These are phyloP conservation scores for Rhododendron henanense DNA, from an alignment of 148 eudicot genomes.

Conservation along the genomic window DNA sequence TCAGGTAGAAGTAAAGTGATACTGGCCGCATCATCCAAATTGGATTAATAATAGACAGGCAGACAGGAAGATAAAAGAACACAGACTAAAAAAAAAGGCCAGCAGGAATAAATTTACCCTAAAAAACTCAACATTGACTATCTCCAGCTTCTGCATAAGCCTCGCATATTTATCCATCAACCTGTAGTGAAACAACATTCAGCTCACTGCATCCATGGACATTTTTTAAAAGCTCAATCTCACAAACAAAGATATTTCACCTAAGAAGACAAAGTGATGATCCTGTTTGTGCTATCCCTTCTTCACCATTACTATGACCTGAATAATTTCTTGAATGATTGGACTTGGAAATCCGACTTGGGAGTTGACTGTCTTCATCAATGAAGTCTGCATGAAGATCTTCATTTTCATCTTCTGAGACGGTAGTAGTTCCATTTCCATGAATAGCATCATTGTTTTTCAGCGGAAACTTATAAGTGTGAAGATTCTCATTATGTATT, in stretches of 20 bases:
- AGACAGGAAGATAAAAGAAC: conserved; percentile 7
- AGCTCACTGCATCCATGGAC: conserved; percentile 20
- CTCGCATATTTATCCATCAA: conserved; percentile 97
- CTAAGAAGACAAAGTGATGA: conserved; percentile 89
- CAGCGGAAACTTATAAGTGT: conserved; percentile 22
- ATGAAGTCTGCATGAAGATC: conserved; percentile 98
- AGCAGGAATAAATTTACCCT: conserved; percentile 47
- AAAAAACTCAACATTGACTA: conserved; percentile 74
- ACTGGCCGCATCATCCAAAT: not conserved
- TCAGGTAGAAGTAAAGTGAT: conserved; percentile 13
- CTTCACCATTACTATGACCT: conserved; percentile 56
- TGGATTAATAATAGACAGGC: not conserved
- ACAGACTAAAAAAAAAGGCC: not conserved
- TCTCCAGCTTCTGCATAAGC: conserved; percentile 89
- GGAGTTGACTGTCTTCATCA: conserved; percentile 98
- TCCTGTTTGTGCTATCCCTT: conserved; percentile 74
- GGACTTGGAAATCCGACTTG: conserved; percentile 70
- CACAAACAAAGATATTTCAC: conserved; percentile 30
- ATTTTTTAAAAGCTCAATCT: conserved; percentile 10
- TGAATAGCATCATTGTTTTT: conserved; percentile 25
- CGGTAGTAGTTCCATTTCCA: conserved; percentile 39
- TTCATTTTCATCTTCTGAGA: conserved; percentile 91
- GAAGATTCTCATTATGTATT: conserved; percentile 14
- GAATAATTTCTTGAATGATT: conserved; percentile 39
- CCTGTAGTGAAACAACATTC: conserved; percentile 35